Evolutionary conservation across 768 basidiomycete genomes (phyloP), one percentile per base, ranked within the genome.

Genomic region (Termitomyces heimii): DNA sequence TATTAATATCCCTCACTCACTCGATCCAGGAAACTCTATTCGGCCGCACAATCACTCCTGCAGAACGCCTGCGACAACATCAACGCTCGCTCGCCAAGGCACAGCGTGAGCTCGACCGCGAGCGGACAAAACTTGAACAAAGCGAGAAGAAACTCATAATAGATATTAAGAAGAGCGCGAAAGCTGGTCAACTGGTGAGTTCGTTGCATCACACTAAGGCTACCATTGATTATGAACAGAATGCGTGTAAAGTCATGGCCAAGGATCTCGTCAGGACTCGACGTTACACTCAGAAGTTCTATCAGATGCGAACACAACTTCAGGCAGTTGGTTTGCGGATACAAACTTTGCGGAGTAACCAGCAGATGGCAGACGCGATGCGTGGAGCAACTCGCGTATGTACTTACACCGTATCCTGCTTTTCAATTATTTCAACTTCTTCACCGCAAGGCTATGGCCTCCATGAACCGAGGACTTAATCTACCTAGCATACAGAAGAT

Each of bases 311-410:
- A 56, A 98, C 97, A 2, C 97, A 98, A 68, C 81, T 99, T 1
- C 97, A 99, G 72, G 97, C 96, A 6, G 92, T 99, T 42, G 86
- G 89, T 12, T 77, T 99, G 56, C 82, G 97, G 60, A 96, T 99
- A 79, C 97, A 99, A 72, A 94, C 94, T 7, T 77, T 99, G 57
- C 78, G 97, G 67, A 95, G 92, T 68, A 98, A 98, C 69, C 94
- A 98, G 70, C 93, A 96, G 75, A 99, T 99, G 97, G 96, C 95
- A 1, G 93, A 95, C 54, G 97, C 97, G 2, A 99, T 99, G 96
- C 88, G 94, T 63, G 97, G 97, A 42, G 97, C 97, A 31, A 96
- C 94, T 32, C 84, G 92, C 65, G 96, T 95, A 69, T 62, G 88
- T 76, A 56, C 40, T 55, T n/a, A 34, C 5, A 24, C 26, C 24